Evolutionary conservation across 2,329 filamentous ascomycete genomes (phyloP), one percentile per base, ranked within the genome.

Genomic region (Colletotrichum endophyticum): DNA sequence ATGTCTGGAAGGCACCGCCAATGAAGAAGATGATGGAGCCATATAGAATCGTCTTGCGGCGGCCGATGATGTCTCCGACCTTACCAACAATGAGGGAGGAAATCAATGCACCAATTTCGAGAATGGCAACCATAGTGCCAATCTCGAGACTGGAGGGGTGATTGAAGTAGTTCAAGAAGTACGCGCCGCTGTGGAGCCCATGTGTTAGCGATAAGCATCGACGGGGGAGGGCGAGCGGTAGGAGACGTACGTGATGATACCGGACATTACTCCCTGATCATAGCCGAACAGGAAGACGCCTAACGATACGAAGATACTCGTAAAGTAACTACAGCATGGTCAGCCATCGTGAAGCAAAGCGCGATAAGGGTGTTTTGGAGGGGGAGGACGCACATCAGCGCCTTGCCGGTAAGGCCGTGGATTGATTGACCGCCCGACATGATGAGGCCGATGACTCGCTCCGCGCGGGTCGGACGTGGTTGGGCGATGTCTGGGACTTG

Each of bases 101-200:
- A 81, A 98, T 94, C 78, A 99, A 94, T 49, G 97, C 97, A 76
- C 97, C 97, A 70, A 99, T 89, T 86, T 98, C 96, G 75, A 99
- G 91, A 81, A 99, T 99, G 79, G 97, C 96, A 74, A 99, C 97
- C 94, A 99, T 99, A 32, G 96, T 99, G 76, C 96, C 97, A 75
- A 99, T 93, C 84, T 98, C 92, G 63, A 96, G 95, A 80, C 92
- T 92, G 28, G 95, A 94, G 25, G 97, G 97, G 81, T 99, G 93
- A 81, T 96, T 90, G 86, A 99, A 99, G 85, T 98, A 98, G 83
- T 96, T 92, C 84, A 94, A 95, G 84, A 99, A 99, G 84, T 94
- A 95, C 12, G 92, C 90, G 78, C 96, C 96, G 74, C 96, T 98
- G 70, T 25, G 34, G 28, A n/a, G 70, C 27, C 22, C 27, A 4